Base-by-base conservation (phyloP, 2,329 filamentous ascomycete species). In the Fusarium sp. region DNA sequence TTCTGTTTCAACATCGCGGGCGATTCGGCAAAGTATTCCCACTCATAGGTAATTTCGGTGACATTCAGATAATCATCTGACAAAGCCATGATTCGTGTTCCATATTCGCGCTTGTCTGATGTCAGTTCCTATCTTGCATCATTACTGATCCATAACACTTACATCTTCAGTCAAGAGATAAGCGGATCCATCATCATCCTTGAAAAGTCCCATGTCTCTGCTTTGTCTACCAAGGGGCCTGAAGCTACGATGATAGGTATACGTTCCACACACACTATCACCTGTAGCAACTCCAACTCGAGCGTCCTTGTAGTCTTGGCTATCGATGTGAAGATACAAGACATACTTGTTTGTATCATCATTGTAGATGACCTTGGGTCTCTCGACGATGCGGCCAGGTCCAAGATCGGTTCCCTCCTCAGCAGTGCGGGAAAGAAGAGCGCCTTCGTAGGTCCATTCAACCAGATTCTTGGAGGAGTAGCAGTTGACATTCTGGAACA, bases 271-370 rank as follows among this genome's bases (percentile, higher is more conserved):
- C 0, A 91, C 86, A 0, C 79, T 82, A 62, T 84, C 80, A 0
- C 85, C 84, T 0, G 85, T 89, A 0, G 90, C 90, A 7, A 92
- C 87, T 1, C 89, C 90, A 2, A 89, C 87, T 57, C 86, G 87
- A 1, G 90, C 90, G 36, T 91, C 89, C 2, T 82, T 83, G 69
- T 92, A 92, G 73, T 83, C 83, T 31, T 80, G 81, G 57, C 80
- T 84, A 73, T 92, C 90, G 49, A 91, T 90, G 73, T 92, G 90
- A 81, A 92, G 83, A 81, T 88, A 92, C 76, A 92, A 79, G n/a
- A 92, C 89, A 76, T 89, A 92, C 67, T 89, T 87, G 7, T 76
- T 71, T 0, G 89, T 91, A n/a, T 80, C 79, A 15, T 88, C 85
- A 67, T 92, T 92, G 79, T 87, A 91, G 7, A 92, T 84, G 6